phyloP scores from a whole-genome alignment of 1,139 yeast genomes.

The Lodderomyces metapsilosis region DNA sequence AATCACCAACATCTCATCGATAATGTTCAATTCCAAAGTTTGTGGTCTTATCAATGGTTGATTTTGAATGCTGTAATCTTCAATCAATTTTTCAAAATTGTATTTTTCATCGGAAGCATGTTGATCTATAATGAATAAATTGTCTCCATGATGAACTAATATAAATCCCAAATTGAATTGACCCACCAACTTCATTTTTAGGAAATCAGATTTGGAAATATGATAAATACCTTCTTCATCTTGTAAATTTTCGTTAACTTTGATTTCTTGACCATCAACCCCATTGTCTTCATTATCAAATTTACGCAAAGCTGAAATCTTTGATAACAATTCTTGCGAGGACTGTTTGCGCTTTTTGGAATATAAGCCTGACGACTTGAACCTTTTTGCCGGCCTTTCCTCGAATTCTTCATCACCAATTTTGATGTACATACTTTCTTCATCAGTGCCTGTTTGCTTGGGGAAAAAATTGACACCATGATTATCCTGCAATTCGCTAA shows the following conservation, averaged over 20 bases:
- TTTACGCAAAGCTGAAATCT: background rate
- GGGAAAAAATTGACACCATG: constrained; percentile 17
- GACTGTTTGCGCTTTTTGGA: constrained; percentile 5
- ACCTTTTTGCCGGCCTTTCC: constrained; percentile 15
- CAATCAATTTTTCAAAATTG: constrained; percentile 74
- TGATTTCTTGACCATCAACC: constrained; percentile 2
- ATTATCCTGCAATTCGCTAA: constrained; percentile 10
- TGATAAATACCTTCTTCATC: constrained; percentile 48
- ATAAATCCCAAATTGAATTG: constrained; percentile 93
- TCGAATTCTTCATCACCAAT: constrained; percentile 18
- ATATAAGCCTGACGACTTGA: constrained; percentile 7
- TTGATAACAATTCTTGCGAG: constrained; percentile 7
- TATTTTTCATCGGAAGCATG: constrained; percentile 96
- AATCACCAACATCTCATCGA: constrained; percentile 71
- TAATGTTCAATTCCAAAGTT: constrained; percentile 61
- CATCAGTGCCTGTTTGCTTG: constrained; percentile 7
- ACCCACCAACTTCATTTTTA: constrained; percentile 75
- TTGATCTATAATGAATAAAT: constrained; percentile 87
- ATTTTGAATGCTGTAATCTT: constrained; percentile 47
- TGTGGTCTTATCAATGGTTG: constrained; percentile 76
- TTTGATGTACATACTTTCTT: constrained; percentile 13
- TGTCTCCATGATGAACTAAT: constrained; percentile 52
- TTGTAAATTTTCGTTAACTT: constrained; percentile 23
- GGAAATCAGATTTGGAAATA: constrained; percentile 64
- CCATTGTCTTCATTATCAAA: background rate